phyloP scores from a whole-genome alignment of 345 rosid genomes.

The Luvunga scandens region DNA sequence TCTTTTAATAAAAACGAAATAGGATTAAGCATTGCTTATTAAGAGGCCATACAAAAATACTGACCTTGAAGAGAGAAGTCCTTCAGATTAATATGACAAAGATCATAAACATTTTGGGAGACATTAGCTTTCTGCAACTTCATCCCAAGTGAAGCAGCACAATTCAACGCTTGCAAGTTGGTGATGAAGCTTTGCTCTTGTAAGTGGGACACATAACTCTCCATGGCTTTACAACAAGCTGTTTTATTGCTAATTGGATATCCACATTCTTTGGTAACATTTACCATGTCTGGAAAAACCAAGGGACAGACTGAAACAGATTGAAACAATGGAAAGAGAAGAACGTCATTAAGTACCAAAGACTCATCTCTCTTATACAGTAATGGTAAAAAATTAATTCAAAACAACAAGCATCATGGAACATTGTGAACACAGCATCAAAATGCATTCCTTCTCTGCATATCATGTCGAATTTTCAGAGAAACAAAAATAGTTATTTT shows the following conservation, averaged over 20 bases:
- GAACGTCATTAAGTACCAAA: neutral
- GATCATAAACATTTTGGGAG: constrained; percentile 42
- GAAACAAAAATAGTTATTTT: neutral
- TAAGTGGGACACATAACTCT: constrained; percentile 46
- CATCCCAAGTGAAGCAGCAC: constrained; percentile 51
- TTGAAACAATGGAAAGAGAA: constrained; percentile 5
- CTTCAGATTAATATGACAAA: constrained; percentile 57
- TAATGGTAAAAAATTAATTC: neutral
- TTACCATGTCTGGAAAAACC: constrained; percentile 36
- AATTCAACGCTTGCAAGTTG: constrained; percentile 59
- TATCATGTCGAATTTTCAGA: neutral
- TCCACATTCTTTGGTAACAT: constrained; percentile 37
- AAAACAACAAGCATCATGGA: neutral
- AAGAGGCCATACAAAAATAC: neutral
- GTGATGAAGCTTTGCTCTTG: constrained; percentile 60
- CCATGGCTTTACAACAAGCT: constrained; percentile 50
- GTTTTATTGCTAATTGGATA: constrained; percentile 27
- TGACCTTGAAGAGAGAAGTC: constrained; percentile 68
- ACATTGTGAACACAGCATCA: neutral
- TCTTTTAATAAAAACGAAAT: constrained; percentile 13
- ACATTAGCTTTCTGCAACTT: constrained; percentile 46
- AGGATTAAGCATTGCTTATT: neutral
- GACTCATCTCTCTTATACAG: neutral
- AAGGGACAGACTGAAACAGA: constrained; percentile 48
- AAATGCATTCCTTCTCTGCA: neutral